A percentile compares a stretch with the other conserved stretches of the same genome.
phyloP scores from a whole-genome alignment of 2,329 filamentous ascomycete genomes.

The Nemania sp. region DNA sequence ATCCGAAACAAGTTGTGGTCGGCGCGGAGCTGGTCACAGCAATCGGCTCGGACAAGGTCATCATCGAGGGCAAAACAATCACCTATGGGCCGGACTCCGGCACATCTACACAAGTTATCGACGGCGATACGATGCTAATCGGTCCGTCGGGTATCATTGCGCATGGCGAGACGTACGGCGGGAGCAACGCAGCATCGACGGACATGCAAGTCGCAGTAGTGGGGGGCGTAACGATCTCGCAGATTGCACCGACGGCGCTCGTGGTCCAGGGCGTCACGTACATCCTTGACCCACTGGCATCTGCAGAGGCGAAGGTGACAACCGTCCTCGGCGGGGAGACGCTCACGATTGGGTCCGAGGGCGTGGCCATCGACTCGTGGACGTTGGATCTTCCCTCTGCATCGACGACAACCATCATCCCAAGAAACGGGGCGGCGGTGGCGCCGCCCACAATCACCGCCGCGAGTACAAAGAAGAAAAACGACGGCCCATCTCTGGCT shows the following conservation, averaged over 20 bases:
- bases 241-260: slow-evolving; percentile 52
- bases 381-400: slow-evolving; percentile 53
- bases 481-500: slow-evolving; percentile 22
- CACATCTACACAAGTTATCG: slow-evolving; percentile 47
- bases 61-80: slow-evolving; percentile 50
- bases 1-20: slow-evolving; percentile 50
- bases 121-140: slow-evolving; percentile 57
- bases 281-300: slow-evolving; percentile 48
- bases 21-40: slow-evolving; percentile 55
- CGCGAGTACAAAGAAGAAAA: slow-evolving; percentile 21
- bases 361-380: slow-evolving; percentile 53
- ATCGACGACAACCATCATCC: slow-evolving; percentile 48
- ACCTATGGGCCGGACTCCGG: slow-evolving; percentile 49
- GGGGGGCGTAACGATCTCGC: slow-evolving; percentile 58
- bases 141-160: slow-evolving; percentile 51
- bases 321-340: slow-evolving; percentile 55
- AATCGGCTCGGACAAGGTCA: slow-evolving; percentile 47
- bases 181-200: slow-evolving; percentile 41
- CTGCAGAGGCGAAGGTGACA: slow-evolving; percentile 48
- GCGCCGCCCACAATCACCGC: slow-evolving; percentile 28
- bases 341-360: slow-evolving; percentile 55
- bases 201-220: slow-evolving; percentile 52
- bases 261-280: slow-evolving; percentile 57
- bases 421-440: slow-evolving; percentile 31
- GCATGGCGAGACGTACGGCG: slow-evolving; percentile 50